Evolutionary conservation across 768 basidiomycete genomes (phyloP), one percentile per base, ranked within the genome.

Genomic region (Daedalea quercina): DNA sequence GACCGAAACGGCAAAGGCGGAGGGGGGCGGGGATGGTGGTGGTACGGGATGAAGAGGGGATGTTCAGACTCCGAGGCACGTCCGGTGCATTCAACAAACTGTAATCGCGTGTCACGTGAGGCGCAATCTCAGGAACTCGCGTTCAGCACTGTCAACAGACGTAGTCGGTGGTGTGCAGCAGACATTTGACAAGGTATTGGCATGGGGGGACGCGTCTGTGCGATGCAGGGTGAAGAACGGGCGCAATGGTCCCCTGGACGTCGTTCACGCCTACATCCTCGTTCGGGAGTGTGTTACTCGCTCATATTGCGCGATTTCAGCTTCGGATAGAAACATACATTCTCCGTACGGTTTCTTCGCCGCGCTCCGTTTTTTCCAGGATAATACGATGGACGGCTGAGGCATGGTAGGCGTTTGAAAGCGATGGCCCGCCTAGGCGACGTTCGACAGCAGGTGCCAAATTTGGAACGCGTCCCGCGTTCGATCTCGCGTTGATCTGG

Each of bases 11-110:
- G 25, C 58, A 60, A 62, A 50, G 50, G 50, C 58, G 61, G 44
- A 56, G 58, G 48, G 58, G 57, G 55, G 57, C 57, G 61, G 62
- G 68, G 77, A 73, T 73, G 70, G 69, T 78, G 69, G 74, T 75
- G 73, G 76, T 78, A 70, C 63, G 69, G 68, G 65, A 58, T 56
- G 59, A 58, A 66, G 63, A 64, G 60, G 57, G 57, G 60, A 53
- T 57, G 61, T 67, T 65, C 59, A 67, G 63, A 67, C 64, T 65
- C 65, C 62, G 65, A 63, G 60, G 65, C 65, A 62, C 63, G 62
- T 65, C 62, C 58, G 63, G 51, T 57, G 56, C 62, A 63, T 61
- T 65, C 64, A 65, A 65, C 62, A 65, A 66, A 66, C 65, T 61
- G 65, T 66, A 66, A 63, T 63, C 62, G 56, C 52, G 62, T 57